These are phyloP conservation scores for Beauveria asiatica DNA, from an alignment of 2,329 filamentous ascomycete species.

Conservation along the genomic window DNA sequence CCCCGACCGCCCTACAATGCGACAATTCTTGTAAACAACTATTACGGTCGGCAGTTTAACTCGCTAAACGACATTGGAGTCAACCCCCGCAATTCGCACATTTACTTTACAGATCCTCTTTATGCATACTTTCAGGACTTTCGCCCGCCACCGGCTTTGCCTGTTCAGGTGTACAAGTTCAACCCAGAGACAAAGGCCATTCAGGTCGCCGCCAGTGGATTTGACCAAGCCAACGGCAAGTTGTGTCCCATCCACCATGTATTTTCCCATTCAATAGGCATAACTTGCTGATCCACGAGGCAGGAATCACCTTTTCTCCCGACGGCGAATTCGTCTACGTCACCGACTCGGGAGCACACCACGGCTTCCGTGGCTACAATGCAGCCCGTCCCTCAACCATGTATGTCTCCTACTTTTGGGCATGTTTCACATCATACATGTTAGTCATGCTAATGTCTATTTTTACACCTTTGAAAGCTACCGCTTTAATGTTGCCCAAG, in stretches of 20 bases:
- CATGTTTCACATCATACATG: not conserved
- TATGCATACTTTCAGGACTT: slow-evolving; percentile 54
- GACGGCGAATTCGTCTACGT: slow-evolving; percentile 44
- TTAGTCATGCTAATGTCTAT: not conserved
- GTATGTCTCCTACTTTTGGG: slow-evolving; percentile 23
- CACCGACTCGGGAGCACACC: slow-evolving; percentile 46
- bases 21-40: slow-evolving; percentile 46
- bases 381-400: slow-evolving; percentile 35
- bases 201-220: slow-evolving; percentile 48
- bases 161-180: slow-evolving; percentile 51
- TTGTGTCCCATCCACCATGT: accelerated
- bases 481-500: slow-evolving; percentile 34
- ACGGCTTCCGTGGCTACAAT: slow-evolving; percentile 35
- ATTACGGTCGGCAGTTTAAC: slow-evolving; percentile 50
- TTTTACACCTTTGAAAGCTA: slow-evolving; percentile 25
- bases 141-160: slow-evolving; percentile 41
- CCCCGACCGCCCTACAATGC: not conserved
- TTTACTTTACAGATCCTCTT: slow-evolving; percentile 57
- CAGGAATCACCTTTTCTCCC: slow-evolving; percentile 47
- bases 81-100: slow-evolving; percentile 43
- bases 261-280: too few species aligned
- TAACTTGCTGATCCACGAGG: not conserved
- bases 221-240: slow-evolving; percentile 44
- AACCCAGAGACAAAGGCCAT: slow-evolving; percentile 41
- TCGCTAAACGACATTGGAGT: slow-evolving; percentile 50